Base-by-base conservation (phyloP, 306 rosid species). In the Prunus fruticosa region DNA sequence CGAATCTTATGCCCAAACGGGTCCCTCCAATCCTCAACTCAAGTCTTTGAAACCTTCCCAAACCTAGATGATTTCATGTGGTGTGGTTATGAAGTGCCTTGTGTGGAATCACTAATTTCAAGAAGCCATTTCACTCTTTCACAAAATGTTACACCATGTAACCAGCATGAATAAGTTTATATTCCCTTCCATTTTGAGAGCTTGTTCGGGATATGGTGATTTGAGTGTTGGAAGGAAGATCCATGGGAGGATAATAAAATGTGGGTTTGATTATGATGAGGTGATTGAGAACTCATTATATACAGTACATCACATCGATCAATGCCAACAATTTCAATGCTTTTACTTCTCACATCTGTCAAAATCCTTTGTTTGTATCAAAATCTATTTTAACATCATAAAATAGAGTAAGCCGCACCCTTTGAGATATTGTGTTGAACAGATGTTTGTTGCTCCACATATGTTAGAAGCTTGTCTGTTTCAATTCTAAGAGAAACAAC, bases 11-110 rank as follows among this genome's bases (percentile, higher is more conserved):
- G 77, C 93, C 54, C 95, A 87, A 78, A 82, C 80, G 89, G 93
- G 89, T 58, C 82, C 74, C 89, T 88, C 70, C 84, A 78, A 38
- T 84, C 96, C 56, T 87, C 97, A 64, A 79, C 80, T 67, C 85
- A 72, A 58, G 87, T 87, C 79, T 94, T 91, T 41, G 67, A 68
- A 7, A 18, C 89, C 50, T 86, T 86, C 88, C 82, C 85, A 22
- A 80, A 70, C 62, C 96, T 89, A 38, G 97, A 94, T 86, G 87
- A 90, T 45, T 94, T 91, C 89, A 94, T 94, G 98, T 91, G 90
- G 96, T 7, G 97, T 94, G 2, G 81, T 91, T 15, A 61, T 92
- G 67, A 92, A 94, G 83, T 90, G 88, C 72, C 61, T 76, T 72
- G 81, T 89, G 15, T 85, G 92, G 91, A 87, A 82, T 57, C 81